Percentiles rank a stretch among this genome's conserved stretches.
These are phyloP conservation scores for Kalmanozyma brasiliensis DNA, from an alignment of 1,284 basidiomycete genomes.

Conservation along the genomic window DNA sequence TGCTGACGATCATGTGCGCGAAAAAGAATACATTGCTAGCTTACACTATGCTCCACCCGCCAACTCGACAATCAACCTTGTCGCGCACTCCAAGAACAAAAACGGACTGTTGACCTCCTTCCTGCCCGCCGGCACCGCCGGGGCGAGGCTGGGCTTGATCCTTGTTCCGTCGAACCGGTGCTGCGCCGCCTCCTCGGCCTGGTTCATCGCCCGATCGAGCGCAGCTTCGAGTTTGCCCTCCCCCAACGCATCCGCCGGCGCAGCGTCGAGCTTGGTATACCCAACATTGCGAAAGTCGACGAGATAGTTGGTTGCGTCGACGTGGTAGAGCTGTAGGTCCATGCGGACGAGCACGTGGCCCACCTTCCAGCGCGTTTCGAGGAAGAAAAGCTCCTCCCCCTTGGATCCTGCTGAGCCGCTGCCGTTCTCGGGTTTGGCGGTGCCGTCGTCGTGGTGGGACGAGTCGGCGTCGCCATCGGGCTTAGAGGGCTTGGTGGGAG, in stretches of 20 bases:
- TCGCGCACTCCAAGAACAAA: constrained; percentile 96
- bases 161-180: constrained; percentile 35
- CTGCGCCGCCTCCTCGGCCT: constrained; percentile 24
- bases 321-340: constrained; percentile 96
- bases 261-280: constrained; percentile 74
- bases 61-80: constrained; percentile 70
- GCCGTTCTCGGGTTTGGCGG: constrained; percentile 25
- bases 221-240: constrained; percentile 37
- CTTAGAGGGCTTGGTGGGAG: constrained; percentile 25
- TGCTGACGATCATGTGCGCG: no score
- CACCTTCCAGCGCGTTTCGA: constrained; percentile 90
- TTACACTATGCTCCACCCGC: constrained; percentile 42
- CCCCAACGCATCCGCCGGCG: neutral
- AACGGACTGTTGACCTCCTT: constrained; percentile 87
- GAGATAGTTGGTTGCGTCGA: constrained; percentile 93
- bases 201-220: constrained; percentile 36
- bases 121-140: constrained; percentile 72
- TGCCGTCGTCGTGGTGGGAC: constrained; percentile 26
- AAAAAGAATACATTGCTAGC: no score
- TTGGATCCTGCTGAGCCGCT: constrained; percentile 69
- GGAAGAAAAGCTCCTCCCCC: constrained; percentile 81
- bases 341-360: constrained; percentile 75
- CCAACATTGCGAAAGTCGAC: constrained; percentile 98
- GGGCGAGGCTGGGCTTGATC: constrained; percentile 48
- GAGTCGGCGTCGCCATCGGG: constrained; percentile 22